A percentile compares a stretch with the other conserved stretches of the same genome.
Conservation (phyloP, 192 early-diverging fungal genomes). For the Coemansia guatemalensis region DNA sequence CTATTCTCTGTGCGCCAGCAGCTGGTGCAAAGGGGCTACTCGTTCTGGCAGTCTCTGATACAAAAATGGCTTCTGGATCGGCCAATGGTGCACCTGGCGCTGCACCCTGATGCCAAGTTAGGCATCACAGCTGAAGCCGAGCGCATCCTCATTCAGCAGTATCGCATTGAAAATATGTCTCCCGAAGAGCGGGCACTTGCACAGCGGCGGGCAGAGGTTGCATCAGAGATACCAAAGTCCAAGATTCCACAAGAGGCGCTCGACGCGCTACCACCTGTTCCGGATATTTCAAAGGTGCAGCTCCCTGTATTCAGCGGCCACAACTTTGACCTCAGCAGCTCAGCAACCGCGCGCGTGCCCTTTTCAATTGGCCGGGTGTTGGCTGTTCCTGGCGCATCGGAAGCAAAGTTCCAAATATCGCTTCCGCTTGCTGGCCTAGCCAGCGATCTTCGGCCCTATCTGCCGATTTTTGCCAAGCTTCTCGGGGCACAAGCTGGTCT, state of each 20-base stretch:
- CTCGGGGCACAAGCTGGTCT: constrained; percentile 26
- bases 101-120: constrained; percentile 44
- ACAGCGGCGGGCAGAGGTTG: constrained; percentile 47
- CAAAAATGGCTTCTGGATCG: constrained; percentile 44
- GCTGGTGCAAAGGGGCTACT: constrained; percentile 25
- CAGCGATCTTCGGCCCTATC: constrained; percentile 34
- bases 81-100: constrained; percentile 37
- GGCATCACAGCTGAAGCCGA: constrained; percentile 49
- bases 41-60: constrained; percentile 39
- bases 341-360: constrained; percentile 14
- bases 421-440: constrained; percentile 36
- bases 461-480: constrained; percentile 38
- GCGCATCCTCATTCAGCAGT: constrained; percentile 44
- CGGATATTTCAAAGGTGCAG: constrained; percentile 54
- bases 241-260: constrained; percentile 60
- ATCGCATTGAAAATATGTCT: constrained; percentile 32
- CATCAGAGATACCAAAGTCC: constrained; percentile 32
- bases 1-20: constrained; percentile 54
- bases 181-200: constrained; percentile 22
- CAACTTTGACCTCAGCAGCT: constrained; percentile 18
- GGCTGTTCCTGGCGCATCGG: constrained; percentile 13
- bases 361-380: constrained; percentile 46
- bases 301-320: constrained; percentile 22
- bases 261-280: constrained; percentile 64
- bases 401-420: constrained; percentile 40